Percentiles rank a stretch among this genome's conserved stretches.
Evolutionary conservation across 257 asterid genomes (phyloP).

Genomic region (Salvia rosmarinus): DNA sequence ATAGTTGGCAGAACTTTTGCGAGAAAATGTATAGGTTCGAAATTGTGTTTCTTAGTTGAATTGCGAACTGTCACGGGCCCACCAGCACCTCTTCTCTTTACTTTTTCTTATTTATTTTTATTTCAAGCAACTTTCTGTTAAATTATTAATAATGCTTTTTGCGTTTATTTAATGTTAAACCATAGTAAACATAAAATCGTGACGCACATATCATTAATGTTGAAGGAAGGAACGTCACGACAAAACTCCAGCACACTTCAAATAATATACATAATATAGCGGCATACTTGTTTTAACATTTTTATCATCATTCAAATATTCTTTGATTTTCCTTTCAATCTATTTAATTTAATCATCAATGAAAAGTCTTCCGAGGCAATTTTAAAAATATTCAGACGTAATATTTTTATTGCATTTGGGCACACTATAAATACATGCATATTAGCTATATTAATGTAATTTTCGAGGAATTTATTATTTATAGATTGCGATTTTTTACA

Average conservation of each 20-base stretch:
- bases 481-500: not conserved
- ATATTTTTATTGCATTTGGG: not conserved
- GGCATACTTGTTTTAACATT: not conserved
- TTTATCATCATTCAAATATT: not conserved
- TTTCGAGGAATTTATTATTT: not conserved
- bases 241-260: slow-evolving; percentile 1
- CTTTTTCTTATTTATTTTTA: not conserved
- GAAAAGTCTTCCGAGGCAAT: not conserved
- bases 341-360: too few relatives aligned
- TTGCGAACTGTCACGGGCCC: slow-evolving; percentile 28
- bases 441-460: not conserved
- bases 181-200: not conserved
- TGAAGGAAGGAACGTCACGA: not conserved
- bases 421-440: not conserved
- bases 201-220: not conserved
- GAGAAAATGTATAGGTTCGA: slow-evolving; percentile 23
- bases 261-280: not conserved
- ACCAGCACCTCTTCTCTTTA: not conserved
- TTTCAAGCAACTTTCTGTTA: not conserved
- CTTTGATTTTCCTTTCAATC: not conserved
- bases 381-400: not conserved
- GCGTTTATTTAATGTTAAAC: not conserved
- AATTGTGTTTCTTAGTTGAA: slow-evolving; percentile 34
- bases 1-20: not conserved
- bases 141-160: not conserved